These are phyloP conservation scores for Pichia thaimueangensis DNA, from an alignment of 805 yeast genomes.

Conservation along the genomic window DNA sequence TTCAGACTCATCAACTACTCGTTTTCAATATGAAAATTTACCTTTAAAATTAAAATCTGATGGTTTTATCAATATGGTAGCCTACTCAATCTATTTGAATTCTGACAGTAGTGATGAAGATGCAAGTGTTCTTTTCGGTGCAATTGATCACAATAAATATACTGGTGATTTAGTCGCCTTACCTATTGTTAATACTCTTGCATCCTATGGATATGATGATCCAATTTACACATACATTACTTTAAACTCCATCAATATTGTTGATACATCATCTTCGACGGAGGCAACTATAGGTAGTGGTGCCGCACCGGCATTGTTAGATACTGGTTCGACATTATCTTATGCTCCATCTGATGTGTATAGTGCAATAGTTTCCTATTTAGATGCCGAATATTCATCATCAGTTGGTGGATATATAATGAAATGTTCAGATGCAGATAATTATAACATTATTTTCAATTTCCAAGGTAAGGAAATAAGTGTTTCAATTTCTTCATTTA, in stretches of 20 bases:
- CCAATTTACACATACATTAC: conserved; percentile 47
- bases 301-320: conserved; percentile 39
- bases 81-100: conserved; percentile 60
- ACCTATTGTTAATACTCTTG: conserved; percentile 42
- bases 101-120: conserved; percentile 32
- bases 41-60: conserved; percentile 53
- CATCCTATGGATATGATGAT: conserved; percentile 26
- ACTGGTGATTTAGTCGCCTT: conserved; percentile 44
- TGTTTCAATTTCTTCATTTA: too few relatives aligned
- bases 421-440: too few relatives aligned
- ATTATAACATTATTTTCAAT: too few relatives aligned
- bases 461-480: too few relatives aligned
- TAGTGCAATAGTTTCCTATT: too few relatives aligned
- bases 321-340: conserved; percentile 63
- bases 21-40: conserved; percentile 56
- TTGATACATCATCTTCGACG: conserved; percentile 10
- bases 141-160: conserved; percentile 58
- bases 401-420: too few relatives aligned
- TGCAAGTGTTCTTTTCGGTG: conserved; percentile 68
- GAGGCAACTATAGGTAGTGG: conserved; percentile 22
- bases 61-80: conserved; percentile 48
- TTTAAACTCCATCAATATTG: conserved; percentile 31
- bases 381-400: too few relatives aligned
- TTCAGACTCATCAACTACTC: background rate
- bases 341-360: too few relatives aligned